Evolutionary conservation across 257 asterid genomes (phyloP).

Genomic region (Datura wrightii): DNA sequence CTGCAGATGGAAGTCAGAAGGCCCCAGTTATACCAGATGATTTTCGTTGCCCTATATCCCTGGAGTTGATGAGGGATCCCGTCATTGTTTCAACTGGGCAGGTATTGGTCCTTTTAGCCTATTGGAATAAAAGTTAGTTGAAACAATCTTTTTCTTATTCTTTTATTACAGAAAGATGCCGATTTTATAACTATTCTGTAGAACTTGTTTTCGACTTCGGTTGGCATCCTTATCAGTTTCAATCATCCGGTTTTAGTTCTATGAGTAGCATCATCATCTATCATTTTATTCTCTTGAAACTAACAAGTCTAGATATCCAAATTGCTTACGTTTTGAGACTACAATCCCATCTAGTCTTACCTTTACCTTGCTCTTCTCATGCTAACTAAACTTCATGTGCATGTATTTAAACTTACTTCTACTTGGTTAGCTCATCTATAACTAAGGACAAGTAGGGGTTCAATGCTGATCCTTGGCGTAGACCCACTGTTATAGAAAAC

Average conservation of each 20-base stretch:
- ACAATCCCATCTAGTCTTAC: neutral
- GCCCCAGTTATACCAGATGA: conserved; percentile 87
- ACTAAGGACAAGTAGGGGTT: neutral
- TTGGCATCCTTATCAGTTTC: neutral
- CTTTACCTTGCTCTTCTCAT: neutral
- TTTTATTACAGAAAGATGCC: neutral
- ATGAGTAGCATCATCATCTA: neutral
- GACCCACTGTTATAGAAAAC: neutral
- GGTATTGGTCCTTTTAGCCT: conserved; percentile 51
- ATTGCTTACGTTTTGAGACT: neutral
- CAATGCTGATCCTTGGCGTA: neutral
- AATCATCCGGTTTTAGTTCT: neutral
- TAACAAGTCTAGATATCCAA: neutral
- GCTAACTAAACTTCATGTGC: neutral
- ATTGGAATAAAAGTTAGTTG: neutral
- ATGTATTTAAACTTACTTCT: neutral
- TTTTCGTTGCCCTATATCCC: conserved; percentile 96
- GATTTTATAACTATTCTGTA: neutral
- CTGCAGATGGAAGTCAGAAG: conserved; percentile 54
- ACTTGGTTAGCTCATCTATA: neutral
- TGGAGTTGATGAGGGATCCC: conserved; percentile 96
- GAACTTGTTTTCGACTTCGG: neutral
- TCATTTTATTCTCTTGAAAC: neutral
- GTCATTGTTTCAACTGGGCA: conserved; percentile 99
- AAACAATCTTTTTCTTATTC: conserved; percentile 16